phyloP scores from a whole-genome alignment of 2,329 filamentous ascomycete genomes.

The Ascosphaera acerosa region DNA sequence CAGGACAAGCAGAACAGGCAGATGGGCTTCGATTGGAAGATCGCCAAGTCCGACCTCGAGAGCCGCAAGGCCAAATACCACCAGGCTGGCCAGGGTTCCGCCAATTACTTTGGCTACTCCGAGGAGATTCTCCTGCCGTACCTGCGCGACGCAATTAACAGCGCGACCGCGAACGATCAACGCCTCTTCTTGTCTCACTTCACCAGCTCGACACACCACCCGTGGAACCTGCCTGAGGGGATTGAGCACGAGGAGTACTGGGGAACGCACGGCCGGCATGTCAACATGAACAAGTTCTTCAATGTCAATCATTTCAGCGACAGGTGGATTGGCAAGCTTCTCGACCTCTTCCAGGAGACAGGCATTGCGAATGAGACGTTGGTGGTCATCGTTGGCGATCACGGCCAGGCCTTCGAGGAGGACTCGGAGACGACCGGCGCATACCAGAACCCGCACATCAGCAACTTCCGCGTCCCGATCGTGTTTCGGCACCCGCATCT shows the following conservation, averaged over 20 bases:
- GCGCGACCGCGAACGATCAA: constrained; percentile 8
- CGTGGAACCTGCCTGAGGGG: constrained; percentile 15
- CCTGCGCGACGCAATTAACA: constrained; percentile 7
- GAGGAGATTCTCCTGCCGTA: constrained; percentile 20
- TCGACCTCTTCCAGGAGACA: constrained; percentile 18
- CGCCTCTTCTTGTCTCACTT: constrained; percentile 12
- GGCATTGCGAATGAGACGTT: constrained; percentile 22
- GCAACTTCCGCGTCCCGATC: constrained; percentile 21
- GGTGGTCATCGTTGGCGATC: constrained; percentile 23
- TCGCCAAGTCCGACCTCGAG: constrained; percentile 11
- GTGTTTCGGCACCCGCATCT: constrained; percentile 21
- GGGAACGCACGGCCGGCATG: constrained; percentile 8
- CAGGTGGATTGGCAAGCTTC: constrained; percentile 16
- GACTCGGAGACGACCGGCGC: constrained; percentile 16
- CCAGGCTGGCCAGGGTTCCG: constrained; percentile 9
- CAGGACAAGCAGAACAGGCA: constrained; percentile 10
- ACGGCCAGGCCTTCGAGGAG: constrained; percentile 20
- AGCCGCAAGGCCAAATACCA: constrained; percentile 12
- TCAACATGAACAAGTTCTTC: constrained; percentile 19
- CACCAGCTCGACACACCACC: constrained; percentile 18
- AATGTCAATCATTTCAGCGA: constrained; percentile 19
- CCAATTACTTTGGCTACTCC: constrained; percentile 22
- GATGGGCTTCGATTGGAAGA: constrained; percentile 13
- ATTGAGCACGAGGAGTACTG: constrained; percentile 11
- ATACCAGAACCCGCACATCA: constrained; percentile 21